These are phyloP conservation scores for Brassica cretica DNA, from an alignment of 345 rosid genomes.

Conservation along the genomic window DNA sequence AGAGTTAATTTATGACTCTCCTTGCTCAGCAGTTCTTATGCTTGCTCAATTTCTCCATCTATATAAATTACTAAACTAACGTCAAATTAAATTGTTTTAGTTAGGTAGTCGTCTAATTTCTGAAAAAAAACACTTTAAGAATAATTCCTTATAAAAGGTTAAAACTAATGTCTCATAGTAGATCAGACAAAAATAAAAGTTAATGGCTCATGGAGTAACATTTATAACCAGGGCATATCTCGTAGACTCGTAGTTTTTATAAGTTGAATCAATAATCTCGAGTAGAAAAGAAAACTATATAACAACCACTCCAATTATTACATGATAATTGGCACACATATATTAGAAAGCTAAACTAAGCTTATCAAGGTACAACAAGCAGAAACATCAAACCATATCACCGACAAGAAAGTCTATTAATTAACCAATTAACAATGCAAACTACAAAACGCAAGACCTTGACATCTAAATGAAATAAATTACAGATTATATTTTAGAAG, in stretches of 20 bases:
- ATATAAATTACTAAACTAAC: neutral
- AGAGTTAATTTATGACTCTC: neutral
- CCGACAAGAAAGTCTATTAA: conserved; percentile 1
- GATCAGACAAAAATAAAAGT: neutral
- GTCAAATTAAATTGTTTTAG: neutral
- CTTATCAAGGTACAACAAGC: conserved; percentile 13
- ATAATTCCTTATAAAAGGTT: neutral
- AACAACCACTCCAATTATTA: conserved; percentile 10
- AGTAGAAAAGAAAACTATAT: conserved; percentile 6
- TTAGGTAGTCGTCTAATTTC: neutral
- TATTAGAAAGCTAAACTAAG: neutral
- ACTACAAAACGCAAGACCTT: neutral
- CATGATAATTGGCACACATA: conserved; percentile 7
- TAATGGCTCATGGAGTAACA: neutral
- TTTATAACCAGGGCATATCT: neutral
- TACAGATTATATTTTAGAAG: conserved; percentile 33
- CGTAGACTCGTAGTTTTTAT: neutral
- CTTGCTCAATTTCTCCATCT: neutral
- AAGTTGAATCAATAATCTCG: conserved; percentile 6
- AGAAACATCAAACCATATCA: conserved; percentile 12
- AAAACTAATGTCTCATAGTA: neutral
- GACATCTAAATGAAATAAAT: conserved; percentile 1
- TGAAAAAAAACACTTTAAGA: neutral
- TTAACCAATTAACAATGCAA: conserved; percentile 16
- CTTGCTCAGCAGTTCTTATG: neutral